Base-by-base conservation (phyloP, 2,329 filamentous ascomycete species). In the Aspergillus candidus region DNA sequence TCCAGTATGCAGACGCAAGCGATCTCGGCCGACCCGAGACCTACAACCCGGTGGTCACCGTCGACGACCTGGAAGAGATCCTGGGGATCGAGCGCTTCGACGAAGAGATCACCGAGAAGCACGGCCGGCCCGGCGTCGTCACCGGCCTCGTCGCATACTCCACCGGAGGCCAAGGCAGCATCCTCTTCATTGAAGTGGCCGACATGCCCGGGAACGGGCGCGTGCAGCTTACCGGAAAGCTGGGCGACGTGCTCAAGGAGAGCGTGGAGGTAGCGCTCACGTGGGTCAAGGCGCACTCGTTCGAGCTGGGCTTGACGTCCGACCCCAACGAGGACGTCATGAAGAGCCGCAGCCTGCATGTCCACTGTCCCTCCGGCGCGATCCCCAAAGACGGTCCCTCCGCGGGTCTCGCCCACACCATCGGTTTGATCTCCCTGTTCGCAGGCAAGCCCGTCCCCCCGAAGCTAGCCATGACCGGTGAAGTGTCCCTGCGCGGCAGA, bases 271-370 rank as follows among this genome's bases (percentile, higher is more conserved):
- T 98, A 14, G 93, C 93, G 10, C 76, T 97, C 30, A 91, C 85
- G 12, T 98, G 93, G 93, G 93, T 98, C 40, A 96, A 96, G 68
- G 87, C 88, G 4, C 91, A 98, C 65, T 90, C 91, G 3, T 96
- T 85, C 59, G 88, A 94, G 60, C 76, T 98, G 11, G 89, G 89
- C 8, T 74, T 98, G 33, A 89, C 88, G 4, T 75, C 83, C 44
- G 83, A 89, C 50, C 84, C 86, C 7, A 81, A 81, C 43, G 86
- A 91, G 54, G 91, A 98, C 64, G 90, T 98, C 60, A 96, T 97
- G 89, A 91, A 93, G 72, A 84, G 86, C 58, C 83, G 93, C 50
- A 89, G 84, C 66, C 84, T 98, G 49, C 93, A 98, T 62, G 90
- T 98, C 7, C 93, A 98, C 68, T 98, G 93, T 59, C 93, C 93